Percentiles rank a stretch among this genome's conserved stretches.
phyloP scores from a whole-genome alignment of 495 filamentous ascomycete species.

The Trichoderma virens region DNA sequence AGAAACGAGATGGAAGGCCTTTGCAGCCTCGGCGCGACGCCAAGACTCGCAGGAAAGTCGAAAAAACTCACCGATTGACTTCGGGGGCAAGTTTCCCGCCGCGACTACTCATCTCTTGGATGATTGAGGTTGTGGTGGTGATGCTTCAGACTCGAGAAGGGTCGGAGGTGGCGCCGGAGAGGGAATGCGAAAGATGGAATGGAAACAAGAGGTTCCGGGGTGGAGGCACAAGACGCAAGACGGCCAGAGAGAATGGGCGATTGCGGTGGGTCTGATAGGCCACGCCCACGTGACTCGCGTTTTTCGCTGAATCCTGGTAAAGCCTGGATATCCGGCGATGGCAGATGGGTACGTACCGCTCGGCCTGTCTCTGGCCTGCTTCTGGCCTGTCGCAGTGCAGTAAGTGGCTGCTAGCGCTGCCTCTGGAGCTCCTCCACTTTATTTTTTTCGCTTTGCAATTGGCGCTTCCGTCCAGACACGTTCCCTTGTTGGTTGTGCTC shows the following conservation, averaged over 20 bases:
- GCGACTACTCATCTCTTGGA: slow-evolving; percentile 71
- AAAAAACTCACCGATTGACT: slow-evolving; percentile 73
- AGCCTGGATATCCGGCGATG: not conserved
- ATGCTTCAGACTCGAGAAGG: slow-evolving; percentile 5
- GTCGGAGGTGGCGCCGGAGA: slow-evolving; percentile 3
- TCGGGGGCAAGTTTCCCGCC: slow-evolving; percentile 87
- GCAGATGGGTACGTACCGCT: too few species aligned
- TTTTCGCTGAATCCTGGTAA: not conserved
- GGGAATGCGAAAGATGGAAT: slow-evolving; percentile 10
- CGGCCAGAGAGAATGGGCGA: slow-evolving; percentile 6
- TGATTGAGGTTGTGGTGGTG: slow-evolving; percentile 11
- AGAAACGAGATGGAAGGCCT: not conserved
- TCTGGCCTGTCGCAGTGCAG: too few species aligned
- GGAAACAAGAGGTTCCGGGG: not conserved
- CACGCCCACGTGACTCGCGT: not conserved
- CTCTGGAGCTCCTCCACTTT: not conserved
- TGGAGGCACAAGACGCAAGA: slow-evolving; percentile 7
- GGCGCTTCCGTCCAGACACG: not conserved
- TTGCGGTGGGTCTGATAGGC: slow-evolving; percentile 2
- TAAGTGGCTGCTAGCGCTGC: too few species aligned
- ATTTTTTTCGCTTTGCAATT: not conserved
- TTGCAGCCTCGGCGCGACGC: slow-evolving; percentile 12
- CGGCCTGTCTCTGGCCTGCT: too few species aligned
- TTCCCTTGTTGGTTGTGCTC: not conserved
- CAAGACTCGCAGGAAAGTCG: not conserved